Percentiles rank a stretch among this genome's conserved stretches.
phyloP scores from a whole-genome alignment of 2,329 filamentous ascomycete genomes.

The Cytospora paraplurivora region DNA sequence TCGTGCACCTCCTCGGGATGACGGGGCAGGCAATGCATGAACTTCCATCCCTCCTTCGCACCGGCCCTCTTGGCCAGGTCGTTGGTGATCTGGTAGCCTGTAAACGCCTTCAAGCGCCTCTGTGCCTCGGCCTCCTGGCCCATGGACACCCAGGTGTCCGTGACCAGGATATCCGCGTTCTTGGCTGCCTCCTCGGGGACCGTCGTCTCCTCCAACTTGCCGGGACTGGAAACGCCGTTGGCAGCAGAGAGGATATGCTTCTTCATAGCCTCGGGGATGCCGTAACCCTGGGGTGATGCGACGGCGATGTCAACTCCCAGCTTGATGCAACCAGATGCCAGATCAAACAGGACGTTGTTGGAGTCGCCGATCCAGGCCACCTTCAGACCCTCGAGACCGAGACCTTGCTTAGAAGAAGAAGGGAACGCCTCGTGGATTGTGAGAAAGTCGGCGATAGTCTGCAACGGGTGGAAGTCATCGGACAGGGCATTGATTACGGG shows the following conservation, averaged over 20 bases:
- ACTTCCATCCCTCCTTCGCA: constrained; percentile 88
- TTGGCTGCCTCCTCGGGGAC: constrained; percentile 84
- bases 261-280: constrained; percentile 75
- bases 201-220: constrained; percentile 73
- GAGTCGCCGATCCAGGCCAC: constrained; percentile 96
- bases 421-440: constrained; percentile 82
- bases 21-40: constrained; percentile 96
- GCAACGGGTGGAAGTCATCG: constrained; percentile 89
- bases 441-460: constrained; percentile 91
- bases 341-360: constrained; percentile 95
- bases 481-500: constrained; percentile 88
- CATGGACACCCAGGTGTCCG: constrained; percentile 99
- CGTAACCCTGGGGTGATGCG: constrained; percentile 82
- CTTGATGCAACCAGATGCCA: constrained; percentile 85
- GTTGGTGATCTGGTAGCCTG: constrained; percentile 87
- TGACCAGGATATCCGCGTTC: constrained; percentile 86
- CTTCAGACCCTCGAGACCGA: constrained; percentile 82
- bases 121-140: constrained; percentile 86
- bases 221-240: constrained; percentile 57
- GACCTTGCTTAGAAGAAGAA: constrained; percentile 42
- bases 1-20: constrained; percentile 92
- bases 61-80: constrained; percentile 82
- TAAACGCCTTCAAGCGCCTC: constrained; percentile 78
- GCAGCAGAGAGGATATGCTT: constrained; percentile 69
- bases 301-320: constrained; percentile 84